Evolutionary conservation across 2,329 filamentous ascomycete genomes (phyloP).

Genomic region (Clarireedia monteithiana): DNA sequence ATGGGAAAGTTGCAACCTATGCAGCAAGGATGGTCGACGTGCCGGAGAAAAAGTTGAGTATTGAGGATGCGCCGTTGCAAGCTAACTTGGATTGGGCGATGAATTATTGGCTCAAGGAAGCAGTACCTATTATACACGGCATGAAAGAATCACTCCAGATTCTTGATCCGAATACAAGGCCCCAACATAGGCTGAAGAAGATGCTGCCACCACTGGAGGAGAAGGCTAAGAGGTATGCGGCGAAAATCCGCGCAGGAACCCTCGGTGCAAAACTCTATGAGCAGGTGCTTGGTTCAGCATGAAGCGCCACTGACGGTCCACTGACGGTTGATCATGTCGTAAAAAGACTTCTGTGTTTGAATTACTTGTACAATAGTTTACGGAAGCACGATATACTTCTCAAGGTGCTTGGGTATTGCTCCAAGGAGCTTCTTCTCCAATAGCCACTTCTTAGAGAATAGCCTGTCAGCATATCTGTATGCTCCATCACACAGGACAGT

Average conservation of each 20-base stretch:
- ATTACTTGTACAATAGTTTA: constrained; percentile 33
- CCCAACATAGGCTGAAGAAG: constrained; percentile 14
- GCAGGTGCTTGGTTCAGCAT: constrained; percentile 8
- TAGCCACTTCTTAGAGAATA: constrained; percentile 91
- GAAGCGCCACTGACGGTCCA: not conserved
- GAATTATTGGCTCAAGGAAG: constrained; percentile 24
- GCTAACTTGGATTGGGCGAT: not conserved
- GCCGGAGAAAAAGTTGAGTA: constrained; percentile 4
- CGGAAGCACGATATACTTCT: constrained; percentile 91
- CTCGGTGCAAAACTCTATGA: not conserved
- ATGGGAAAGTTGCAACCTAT: constrained; percentile 33
- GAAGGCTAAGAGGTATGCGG: not conserved
- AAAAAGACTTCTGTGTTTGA: constrained; percentile 6
- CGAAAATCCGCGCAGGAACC: not conserved
- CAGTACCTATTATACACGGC: constrained; percentile 33
- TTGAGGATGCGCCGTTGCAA: not conserved
- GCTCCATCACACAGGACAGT: constrained; percentile 93
- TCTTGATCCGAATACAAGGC: not conserved
- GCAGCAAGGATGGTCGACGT: constrained; percentile 23
- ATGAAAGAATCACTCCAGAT: constrained; percentile 32
- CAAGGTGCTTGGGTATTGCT: constrained; percentile 75
- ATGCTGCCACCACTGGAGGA: not conserved
- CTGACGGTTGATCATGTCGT: not conserved
- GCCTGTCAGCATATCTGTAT: constrained; percentile 89
- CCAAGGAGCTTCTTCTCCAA: constrained; percentile 73